Conservation (phyloP, 2,329 filamentous ascomycete genomes). For the Tolypocladium pustulatum region DNA sequence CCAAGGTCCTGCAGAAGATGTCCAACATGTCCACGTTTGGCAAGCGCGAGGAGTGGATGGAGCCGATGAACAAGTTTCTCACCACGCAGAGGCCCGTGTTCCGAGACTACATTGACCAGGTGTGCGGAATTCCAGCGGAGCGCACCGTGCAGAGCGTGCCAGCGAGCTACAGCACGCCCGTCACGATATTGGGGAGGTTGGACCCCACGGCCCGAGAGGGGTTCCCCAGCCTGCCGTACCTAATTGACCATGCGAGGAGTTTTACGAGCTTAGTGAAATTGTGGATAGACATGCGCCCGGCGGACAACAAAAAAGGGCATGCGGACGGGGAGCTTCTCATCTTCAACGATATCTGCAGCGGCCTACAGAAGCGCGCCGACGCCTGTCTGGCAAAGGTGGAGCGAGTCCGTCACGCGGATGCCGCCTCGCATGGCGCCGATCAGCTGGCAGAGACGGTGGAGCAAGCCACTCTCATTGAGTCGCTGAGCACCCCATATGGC, state of each 20-base stretch:
- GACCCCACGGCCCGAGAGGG: constrained; percentile 77
- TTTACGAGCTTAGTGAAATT: constrained; percentile 75
- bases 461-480: constrained; percentile 26
- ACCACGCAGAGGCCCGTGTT: constrained; percentile 65
- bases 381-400: constrained; percentile 41
- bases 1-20: constrained; percentile 83
- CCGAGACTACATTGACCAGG: constrained; percentile 75
- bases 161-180: constrained; percentile 83
- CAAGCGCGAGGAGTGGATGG: constrained; percentile 97
- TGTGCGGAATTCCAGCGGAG: constrained; percentile 74
- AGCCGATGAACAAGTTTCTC: constrained; percentile 91
- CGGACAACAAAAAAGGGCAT: constrained; percentile 22
- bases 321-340: constrained; percentile 39
- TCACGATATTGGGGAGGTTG: constrained; percentile 77
- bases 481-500: constrained; percentile 18
- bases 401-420: constrained; percentile 27
- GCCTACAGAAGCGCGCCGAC: constrained; percentile 39
- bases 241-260: constrained; percentile 80
- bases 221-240: constrained; percentile 83
- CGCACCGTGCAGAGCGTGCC: constrained; percentile 55
- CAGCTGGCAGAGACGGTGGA: constrained; percentile 39
- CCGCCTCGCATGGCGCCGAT: constrained; percentile 16
- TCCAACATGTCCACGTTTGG: constrained; percentile 88
- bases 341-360: constrained; percentile 41
- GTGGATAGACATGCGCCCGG: constrained; percentile 53